Conservation (phyloP, 305 asterid species). For the Plantago rigida region DNA sequence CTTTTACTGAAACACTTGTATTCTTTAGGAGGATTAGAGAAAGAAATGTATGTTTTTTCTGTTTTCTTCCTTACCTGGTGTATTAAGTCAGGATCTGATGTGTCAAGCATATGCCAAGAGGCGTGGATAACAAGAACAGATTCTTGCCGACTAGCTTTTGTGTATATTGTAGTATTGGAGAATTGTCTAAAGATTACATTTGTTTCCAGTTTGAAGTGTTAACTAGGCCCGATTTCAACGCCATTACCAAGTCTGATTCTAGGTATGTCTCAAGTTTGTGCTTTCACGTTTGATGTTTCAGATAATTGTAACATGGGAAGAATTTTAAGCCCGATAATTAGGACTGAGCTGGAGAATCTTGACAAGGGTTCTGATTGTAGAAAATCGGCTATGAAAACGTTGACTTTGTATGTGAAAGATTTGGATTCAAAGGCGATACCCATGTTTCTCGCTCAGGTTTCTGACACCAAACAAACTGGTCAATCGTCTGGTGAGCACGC, state of each 20-base stretch:
- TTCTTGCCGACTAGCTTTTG: background rate
- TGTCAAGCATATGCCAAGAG: too few relatives aligned
- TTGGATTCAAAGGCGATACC: slow-evolving; percentile 93
- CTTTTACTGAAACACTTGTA: background rate
- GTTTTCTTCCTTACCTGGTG: background rate
- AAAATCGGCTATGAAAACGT: slow-evolving; percentile 80
- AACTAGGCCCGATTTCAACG: background rate
- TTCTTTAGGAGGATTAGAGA: background rate
- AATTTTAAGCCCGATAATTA: slow-evolving; percentile 60
- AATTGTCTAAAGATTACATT: too few relatives aligned
- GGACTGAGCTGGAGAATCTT: slow-evolving; percentile 78
- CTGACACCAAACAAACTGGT: slow-evolving; percentile 70
- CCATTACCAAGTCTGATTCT: background rate
- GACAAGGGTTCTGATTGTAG: slow-evolving; percentile 90
- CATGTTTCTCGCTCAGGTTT: slow-evolving; percentile 78
- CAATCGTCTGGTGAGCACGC: slow-evolving; percentile 61
- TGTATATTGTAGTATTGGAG: slow-evolving; percentile 1
- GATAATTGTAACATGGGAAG: slow-evolving; percentile 45
- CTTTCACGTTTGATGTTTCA: slow-evolving; percentile 12
- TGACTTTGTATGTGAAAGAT: slow-evolving; percentile 71
- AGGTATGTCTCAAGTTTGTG: too few relatives aligned
- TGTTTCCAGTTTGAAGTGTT: background rate
- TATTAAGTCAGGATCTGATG: too few relatives aligned
- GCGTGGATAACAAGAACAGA: background rate
- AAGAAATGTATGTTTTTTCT: background rate